These are phyloP conservation scores for Mycena vitilis DNA, from an alignment of 768 basidiomycete species.

Conservation along the genomic window DNA sequence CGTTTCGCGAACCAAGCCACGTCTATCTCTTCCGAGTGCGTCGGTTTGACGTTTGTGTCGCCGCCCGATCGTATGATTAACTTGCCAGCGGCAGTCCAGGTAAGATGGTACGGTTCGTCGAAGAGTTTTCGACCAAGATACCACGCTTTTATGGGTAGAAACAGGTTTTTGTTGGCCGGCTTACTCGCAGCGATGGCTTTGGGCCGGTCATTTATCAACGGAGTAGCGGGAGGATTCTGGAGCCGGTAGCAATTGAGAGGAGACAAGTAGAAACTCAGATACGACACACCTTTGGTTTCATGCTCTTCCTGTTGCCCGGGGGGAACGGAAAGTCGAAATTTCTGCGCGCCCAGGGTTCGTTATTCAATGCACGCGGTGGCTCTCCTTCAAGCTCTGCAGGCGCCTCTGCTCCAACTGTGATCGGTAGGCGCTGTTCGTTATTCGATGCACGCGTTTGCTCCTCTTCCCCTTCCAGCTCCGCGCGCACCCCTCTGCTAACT, in stretches of 20 bases:
- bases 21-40: conserved; percentile 15
- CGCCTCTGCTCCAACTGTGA: no score
- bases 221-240: not conserved
- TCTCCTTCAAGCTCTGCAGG: no score
- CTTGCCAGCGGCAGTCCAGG: not conserved
- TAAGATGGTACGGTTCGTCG: conserved; percentile 20
- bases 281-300: not conserved
- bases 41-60: conserved; percentile 2
- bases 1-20: not conserved
- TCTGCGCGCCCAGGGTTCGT: no score
- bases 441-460: no score
- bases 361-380: no score
- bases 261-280: not conserved
- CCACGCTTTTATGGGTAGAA: conserved; percentile 39
- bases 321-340: not conserved
- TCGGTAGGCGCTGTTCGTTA: no score
- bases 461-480: no score
- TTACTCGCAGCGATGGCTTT: not conserved
- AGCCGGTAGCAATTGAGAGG: not conserved
- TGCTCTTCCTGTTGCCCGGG: not conserved
- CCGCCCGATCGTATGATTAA: conserved; percentile 5
- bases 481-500: no score
- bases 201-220: not conserved
- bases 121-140: conserved; percentile 38
- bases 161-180: conserved; percentile 6